Base-by-base conservation (phyloP, 2,329 filamentous ascomycete genomes). In the Colletotrichum musicola region DNA sequence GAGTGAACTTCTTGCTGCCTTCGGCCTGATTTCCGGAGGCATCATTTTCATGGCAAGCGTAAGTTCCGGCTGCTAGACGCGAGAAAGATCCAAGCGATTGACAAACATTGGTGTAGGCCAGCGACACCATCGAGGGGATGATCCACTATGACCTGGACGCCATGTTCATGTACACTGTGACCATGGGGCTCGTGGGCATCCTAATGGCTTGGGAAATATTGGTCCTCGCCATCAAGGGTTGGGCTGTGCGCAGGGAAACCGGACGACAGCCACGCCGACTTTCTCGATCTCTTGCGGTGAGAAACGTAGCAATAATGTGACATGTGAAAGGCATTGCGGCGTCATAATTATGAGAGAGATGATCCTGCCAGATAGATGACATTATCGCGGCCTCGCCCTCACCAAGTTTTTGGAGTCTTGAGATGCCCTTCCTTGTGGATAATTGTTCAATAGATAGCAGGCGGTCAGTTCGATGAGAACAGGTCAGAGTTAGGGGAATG, bases 101-200 rank as follows among this genome's bases (percentile, higher is more conserved):
- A 13, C 64, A 58, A 10, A 68, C 18, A 14, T 13, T 27, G 1
- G 12, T 2, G 2, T 20, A 68, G 64, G 59, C 68, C 10, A 88
- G 88, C 64, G 94, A 97, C 75, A 92, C 92, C 0, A 88, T 98
- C 27, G 78, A 85, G 10, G 89, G 90, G n/a, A 93, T 97, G 83
- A 90, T 95, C 68, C 86, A 87, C 64, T 91, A 95, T 76, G 81
- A 90, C 4, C 82, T 97, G 16, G 93, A 97, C 75, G 93, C 93
- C 71, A 98, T 97, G 94, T 96, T 97, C 79, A 89, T 94, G 70
- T 97, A 97, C 80, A 97, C 94, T 0, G 88, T 97, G 40, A 92
- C 90, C 10, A 92, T 97, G 88, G 95, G 95, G 2, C 77, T 97
- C 6, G 93, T 94, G 1, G 92, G 91, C 2, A 84, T 97, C 58